Evolutionary conservation across 345 rosid genomes (phyloP).

Genomic region (Ricinus communis): DNA sequence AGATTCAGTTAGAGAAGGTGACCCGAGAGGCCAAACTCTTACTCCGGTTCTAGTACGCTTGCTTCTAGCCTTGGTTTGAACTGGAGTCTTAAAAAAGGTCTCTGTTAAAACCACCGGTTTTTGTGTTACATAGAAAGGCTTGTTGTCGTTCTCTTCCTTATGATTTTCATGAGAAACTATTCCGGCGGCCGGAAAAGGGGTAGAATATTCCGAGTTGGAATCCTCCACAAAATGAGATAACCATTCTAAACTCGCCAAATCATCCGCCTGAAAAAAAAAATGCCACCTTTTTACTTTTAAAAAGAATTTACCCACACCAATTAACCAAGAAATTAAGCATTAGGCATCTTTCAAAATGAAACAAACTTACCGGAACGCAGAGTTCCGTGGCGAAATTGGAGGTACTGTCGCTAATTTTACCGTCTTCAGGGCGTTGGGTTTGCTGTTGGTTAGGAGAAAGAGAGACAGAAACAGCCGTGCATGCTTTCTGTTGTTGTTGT

Average conservation of each 20-base stretch:
- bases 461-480: constrained; percentile 19
- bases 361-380: constrained; percentile 55
- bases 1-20: constrained; percentile 50
- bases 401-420: constrained; percentile 11
- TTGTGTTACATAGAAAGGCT: constrained; percentile 20
- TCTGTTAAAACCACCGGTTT: constrained; percentile 10
- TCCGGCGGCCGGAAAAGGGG: constrained; percentile 45
- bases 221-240: constrained; percentile 84
- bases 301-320: background rate
- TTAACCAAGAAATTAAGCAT: background rate
- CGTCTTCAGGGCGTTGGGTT: constrained; percentile 17
- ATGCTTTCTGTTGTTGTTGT: constrained; percentile 20
- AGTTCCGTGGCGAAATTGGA: constrained; percentile 45
- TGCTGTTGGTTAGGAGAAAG: constrained; percentile 26
- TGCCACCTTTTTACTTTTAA: constrained; percentile 8
- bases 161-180: constrained; percentile 34
- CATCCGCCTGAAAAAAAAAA: constrained; percentile 57
- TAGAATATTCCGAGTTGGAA: constrained; percentile 58
- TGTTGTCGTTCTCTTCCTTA: constrained; percentile 8
- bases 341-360: too few relatives aligned
- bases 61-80: constrained; percentile 83
- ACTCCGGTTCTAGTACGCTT: constrained; percentile 62
- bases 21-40: constrained; percentile 57
- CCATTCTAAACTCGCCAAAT: constrained; percentile 76
- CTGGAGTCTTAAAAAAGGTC: constrained; percentile 42